These are phyloP conservation scores for Mycena vulgaris DNA, from an alignment of 768 basidiomycete species.

Conservation along the genomic window DNA sequence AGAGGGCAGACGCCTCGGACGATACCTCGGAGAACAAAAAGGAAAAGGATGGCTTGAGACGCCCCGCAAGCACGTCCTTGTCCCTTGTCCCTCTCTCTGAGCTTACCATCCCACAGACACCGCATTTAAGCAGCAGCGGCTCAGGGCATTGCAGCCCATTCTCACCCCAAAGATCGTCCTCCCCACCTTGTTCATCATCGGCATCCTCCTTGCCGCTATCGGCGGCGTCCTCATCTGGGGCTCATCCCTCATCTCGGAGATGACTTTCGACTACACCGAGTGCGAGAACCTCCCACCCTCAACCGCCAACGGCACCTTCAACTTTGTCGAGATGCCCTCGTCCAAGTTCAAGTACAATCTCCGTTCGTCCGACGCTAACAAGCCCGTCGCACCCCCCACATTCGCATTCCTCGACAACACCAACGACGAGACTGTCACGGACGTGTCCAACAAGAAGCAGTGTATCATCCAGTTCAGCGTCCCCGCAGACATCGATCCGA, in stretches of 20 bases:
- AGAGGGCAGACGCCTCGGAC: conserved; percentile 56
- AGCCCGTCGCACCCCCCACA: conserved; percentile 68
- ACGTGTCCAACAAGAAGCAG: conserved; percentile 61
- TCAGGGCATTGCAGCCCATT: conserved; percentile 99
- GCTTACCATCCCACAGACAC: conserved; percentile 74
- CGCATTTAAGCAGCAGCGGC: conserved; percentile 98
- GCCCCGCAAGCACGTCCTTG: conserved; percentile 83
- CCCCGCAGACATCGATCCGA: conserved; percentile 79
- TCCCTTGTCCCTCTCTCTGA: conserved; percentile 23
- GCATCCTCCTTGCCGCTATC: conserved; percentile 95
- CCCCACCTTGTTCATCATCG: conserved; percentile 96
- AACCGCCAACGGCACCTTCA: conserved; percentile 52
- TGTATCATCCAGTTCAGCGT: conserved; percentile 90
- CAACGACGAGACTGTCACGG: conserved; percentile 60
- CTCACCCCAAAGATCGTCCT: conserved; percentile 98
- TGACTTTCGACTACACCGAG: conserved; percentile 95
- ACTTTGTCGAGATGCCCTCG: conserved; percentile 72
- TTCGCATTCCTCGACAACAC: conserved; percentile 83
- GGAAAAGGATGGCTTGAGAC: conserved; percentile 88
- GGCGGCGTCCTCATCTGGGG: conserved; percentile 97
- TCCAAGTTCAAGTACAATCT: conserved; percentile 79
- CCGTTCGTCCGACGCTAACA: conserved; percentile 67
- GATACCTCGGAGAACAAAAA: conserved; percentile 72
- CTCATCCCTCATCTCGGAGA: conserved; percentile 84
- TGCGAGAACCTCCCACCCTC: conserved; percentile 80